Base-by-base conservation (phyloP, 169 alveolate genomes). In the Neospora caninum region DNA sequence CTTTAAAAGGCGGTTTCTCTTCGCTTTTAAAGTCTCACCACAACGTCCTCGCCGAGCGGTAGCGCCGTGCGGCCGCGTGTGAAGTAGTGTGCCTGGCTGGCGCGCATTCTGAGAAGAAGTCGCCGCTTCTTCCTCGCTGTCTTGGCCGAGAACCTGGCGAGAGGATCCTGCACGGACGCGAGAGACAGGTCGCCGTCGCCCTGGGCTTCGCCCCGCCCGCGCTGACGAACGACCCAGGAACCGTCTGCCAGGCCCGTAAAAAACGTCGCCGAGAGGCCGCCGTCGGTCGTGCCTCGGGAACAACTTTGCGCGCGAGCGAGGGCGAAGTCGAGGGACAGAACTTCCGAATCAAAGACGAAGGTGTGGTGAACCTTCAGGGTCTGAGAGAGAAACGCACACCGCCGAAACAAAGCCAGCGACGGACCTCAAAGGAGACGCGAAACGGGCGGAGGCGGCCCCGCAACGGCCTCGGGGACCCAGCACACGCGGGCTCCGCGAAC, bases 311-410 rank as follows among this genome's bases (percentile, higher is more conserved):
- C 0, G 67, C 43, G 67, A 36, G 89, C 89, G 41, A 82, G 54
- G 25, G 89, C 89, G 27, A 82, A 82, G 41, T 82, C 89, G 54
- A 82, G 41, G 41, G 89, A 7, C 58, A 82, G 89, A 29, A 82
- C 89, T 20, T 82, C 89, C 4, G 69, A 38, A 38, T 38, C 67
- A 36, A 82, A 82, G n/a, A 36, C 64, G 38, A 82, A 42, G 20
- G 89, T 82, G 64, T 82, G 89, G 25, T 49, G 89, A 13, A 82
- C 89, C 41, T 82, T 41, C 53, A 82, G 89, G 25, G 41, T 82
- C 89, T 82, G 89, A 38, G 39, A 10, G 16, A 27, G 39, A 82
- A 38, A 41, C 53, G 39, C 4, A 38, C n/a, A 67, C 69, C n/a
- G n/a, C n/a, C n/a, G n/a, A n/a, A n/a, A n/a, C n/a, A n/a, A n/a